A percentile compares a stretch with the other conserved stretches of the same genome.
Conservation (phyloP, 2,329 filamentous ascomycete species). For the Lachnum nothofagi region DNA sequence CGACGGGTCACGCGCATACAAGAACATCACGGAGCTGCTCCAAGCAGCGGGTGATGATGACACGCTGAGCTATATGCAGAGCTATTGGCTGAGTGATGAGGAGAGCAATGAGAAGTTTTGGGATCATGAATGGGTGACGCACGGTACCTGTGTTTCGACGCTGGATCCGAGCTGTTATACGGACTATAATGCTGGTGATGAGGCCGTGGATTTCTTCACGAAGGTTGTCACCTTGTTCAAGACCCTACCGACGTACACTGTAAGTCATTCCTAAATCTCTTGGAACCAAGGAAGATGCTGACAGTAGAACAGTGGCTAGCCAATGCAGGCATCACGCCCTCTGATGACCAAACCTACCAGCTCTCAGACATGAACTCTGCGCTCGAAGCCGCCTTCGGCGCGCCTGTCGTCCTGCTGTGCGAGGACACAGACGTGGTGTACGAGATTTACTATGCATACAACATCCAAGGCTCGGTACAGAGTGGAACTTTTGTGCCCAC, state of each 20-base stretch:
- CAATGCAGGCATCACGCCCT: conserved; percentile 43
- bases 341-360: conserved; percentile 53
- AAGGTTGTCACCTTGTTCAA: conserved; percentile 61
- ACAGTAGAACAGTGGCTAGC: conserved; percentile 43
- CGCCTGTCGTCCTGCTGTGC: conserved; percentile 40
- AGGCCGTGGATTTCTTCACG: conserved; percentile 64
- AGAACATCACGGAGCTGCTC: conserved; percentile 15
- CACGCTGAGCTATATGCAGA: conserved; percentile 34
- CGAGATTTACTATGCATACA: conserved; percentile 48
- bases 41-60: conserved; percentile 25
- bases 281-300: neutral
- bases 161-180: conserved; percentile 60
- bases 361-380: conserved; percentile 59
- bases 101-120: conserved; percentile 49
- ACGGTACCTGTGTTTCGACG: conserved; percentile 65
- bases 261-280: neutral
- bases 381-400: conserved; percentile 43
- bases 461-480: conserved; percentile 44
- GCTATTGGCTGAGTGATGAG: conserved; percentile 56
- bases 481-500: conserved; percentile 29
- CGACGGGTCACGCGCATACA: conserved; percentile 52
- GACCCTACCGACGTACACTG: conserved; percentile 54
- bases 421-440: conserved; percentile 43
- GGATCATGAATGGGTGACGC: conserved; percentile 70
- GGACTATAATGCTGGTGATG: conserved; percentile 52